Evolutionary conservation across 1,284 basidiomycete genomes (phyloP).

Genomic region (Malassezia restricta): DNA sequence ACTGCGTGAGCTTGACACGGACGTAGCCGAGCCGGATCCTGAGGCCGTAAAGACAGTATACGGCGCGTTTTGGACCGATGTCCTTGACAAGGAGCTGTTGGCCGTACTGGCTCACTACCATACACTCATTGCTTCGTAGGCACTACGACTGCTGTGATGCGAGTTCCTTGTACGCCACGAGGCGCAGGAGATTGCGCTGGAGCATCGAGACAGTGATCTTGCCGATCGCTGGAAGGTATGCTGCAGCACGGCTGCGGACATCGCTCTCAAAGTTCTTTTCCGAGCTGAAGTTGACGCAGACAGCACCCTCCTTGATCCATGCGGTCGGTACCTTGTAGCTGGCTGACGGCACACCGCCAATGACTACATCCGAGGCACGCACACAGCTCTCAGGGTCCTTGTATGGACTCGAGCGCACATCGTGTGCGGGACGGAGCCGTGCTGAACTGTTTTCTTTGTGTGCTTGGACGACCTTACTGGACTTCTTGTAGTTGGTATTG

Average conservation of each 20-base stretch:
- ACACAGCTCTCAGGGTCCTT: constrained; percentile 28
- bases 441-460: constrained; percentile 52
- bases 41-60: constrained; percentile 6
- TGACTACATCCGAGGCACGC: constrained; percentile 34
- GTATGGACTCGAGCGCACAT: constrained; percentile 50
- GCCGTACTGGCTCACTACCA: neutral
- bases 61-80: constrained; percentile 22
- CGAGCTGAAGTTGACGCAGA: constrained; percentile 82
- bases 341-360: constrained; percentile 50
- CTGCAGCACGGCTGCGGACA: constrained; percentile 61
- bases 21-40: constrained; percentile 4
- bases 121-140: neutral
- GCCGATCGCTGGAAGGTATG: constrained; percentile 63
- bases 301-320: constrained; percentile 79
- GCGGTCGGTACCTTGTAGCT: constrained; percentile 79
- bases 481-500: constrained; percentile 19
- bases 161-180: constrained; percentile 16
- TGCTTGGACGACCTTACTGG: constrained; percentile 44
- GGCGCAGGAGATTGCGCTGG: constrained; percentile 68
- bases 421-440: constrained; percentile 57
- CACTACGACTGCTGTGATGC: constrained; percentile 1
- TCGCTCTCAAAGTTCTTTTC: constrained; percentile 95
- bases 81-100: neutral
- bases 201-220: constrained; percentile 96
- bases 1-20: constrained; percentile 20